Conservation (phyloP, 768 basidiomycete species). For the Epithele typhae region DNA sequence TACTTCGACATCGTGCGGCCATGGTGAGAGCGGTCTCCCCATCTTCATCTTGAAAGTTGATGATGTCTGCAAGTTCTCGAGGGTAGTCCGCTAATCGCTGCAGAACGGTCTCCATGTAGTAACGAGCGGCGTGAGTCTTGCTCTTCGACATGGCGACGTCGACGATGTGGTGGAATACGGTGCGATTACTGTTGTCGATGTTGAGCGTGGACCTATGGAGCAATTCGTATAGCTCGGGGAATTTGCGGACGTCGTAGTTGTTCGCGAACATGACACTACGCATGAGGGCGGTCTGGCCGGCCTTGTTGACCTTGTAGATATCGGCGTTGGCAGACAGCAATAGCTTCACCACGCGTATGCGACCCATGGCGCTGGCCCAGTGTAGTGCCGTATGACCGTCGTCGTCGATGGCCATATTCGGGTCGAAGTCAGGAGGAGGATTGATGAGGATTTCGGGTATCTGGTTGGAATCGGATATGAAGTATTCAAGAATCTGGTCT, state of each 20-base stretch:
- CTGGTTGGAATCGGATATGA: slow-evolving; percentile 94
- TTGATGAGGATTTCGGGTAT: slow-evolving; percentile 83
- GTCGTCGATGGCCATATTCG: slow-evolving; percentile 96
- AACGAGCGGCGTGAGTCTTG: slow-evolving; percentile 95
- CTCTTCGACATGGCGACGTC: slow-evolving; percentile 97
- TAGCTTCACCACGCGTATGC: slow-evolving; percentile 92
- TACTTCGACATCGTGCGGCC: slow-evolving; percentile 92
- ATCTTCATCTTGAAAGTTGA: slow-evolving; percentile 99
- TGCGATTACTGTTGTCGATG: slow-evolving; percentile 96
- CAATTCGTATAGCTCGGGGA: slow-evolving; percentile 94
- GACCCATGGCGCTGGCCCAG: slow-evolving; percentile 99
- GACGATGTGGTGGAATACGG: slow-evolving; percentile 96
- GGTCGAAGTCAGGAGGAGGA: slow-evolving; percentile 89
- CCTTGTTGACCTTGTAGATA: slow-evolving; percentile 94
- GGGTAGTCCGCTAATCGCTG: slow-evolving; percentile 87
- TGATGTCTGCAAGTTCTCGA: slow-evolving; percentile 93
- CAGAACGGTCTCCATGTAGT: slow-evolving; percentile 98
- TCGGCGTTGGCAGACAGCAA: slow-evolving; percentile 92
- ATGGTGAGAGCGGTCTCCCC: slow-evolving; percentile 97
- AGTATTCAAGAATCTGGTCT: slow-evolving; percentile 96
- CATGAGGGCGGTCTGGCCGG: slow-evolving; percentile 97
- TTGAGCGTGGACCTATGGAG: slow-evolving; percentile 97
- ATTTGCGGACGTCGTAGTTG: slow-evolving; percentile 99
- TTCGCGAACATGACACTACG: slow-evolving; percentile 99
- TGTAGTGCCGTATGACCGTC: slow-evolving; percentile 96